Conservation (phyloP, 768 basidiomycete genomes). For the Tylopilus rubrobrunneus region DNA sequence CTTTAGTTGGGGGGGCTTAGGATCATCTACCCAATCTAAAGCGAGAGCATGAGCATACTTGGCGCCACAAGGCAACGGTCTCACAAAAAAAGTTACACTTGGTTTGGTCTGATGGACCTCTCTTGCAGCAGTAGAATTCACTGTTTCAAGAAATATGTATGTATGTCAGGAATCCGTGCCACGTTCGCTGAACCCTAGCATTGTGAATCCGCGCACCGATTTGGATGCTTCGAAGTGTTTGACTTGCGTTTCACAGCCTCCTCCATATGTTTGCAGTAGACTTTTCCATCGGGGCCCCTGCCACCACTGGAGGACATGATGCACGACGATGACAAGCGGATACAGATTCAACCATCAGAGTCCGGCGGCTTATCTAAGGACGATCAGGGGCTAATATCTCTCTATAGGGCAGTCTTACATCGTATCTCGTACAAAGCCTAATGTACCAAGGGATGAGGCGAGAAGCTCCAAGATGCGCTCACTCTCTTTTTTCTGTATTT, state of each 20-base stretch:
- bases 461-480: constrained; percentile 72
- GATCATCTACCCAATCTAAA: constrained; percentile 33
- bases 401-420: constrained; percentile 31
- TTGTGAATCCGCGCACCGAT: constrained; percentile 33
- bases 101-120: constrained; percentile 4
- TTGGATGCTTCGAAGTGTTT: constrained; percentile 29
- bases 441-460: constrained; percentile 67
- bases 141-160: constrained; percentile 10
- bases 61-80: neutral
- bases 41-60: neutral
- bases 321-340: neutral
- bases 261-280: constrained; percentile 39
- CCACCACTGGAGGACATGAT: constrained; percentile 17
- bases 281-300: constrained; percentile 26
- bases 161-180: neutral
- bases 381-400: neutral
- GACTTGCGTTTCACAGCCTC: constrained; percentile 32
- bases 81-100: constrained; percentile 40
- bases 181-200: neutral
- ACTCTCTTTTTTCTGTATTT: constrained; percentile 73
- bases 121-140: constrained; percentile 41
- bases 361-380: constrained; percentile 22
- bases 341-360: no score
- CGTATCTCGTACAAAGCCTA: constrained; percentile 72
- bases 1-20: constrained; percentile 9